Conservation (phyloP, 768 basidiomycete species). For the Termitomyces sp. region DNA sequence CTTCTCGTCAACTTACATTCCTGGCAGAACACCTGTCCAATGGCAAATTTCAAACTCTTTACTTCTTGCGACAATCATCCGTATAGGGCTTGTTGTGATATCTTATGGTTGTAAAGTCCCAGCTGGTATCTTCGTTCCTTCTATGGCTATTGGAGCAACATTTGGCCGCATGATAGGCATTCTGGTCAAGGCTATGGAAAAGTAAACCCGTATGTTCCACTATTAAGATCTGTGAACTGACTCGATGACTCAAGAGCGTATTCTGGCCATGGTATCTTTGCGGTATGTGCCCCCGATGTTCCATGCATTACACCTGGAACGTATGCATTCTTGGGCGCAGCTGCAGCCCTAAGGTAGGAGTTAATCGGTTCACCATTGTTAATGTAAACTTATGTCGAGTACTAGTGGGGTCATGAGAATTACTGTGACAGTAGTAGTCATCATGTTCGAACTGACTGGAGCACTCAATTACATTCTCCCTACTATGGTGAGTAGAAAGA, state of each 20-base stretch:
- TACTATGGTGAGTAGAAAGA: slow-evolving; percentile 71
- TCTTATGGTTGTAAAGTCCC: slow-evolving; percentile 98
- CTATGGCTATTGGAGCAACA: slow-evolving; percentile 97
- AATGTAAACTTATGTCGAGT: background rate
- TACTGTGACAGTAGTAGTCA: slow-evolving; percentile 96
- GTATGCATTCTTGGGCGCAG: slow-evolving; percentile 96
- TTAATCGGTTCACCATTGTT: too few relatives aligned
- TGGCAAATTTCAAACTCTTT: slow-evolving; percentile 96
- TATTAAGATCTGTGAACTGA: background rate
- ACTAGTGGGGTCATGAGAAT: slow-evolving; percentile 92
- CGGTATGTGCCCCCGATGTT: slow-evolving; percentile 84
- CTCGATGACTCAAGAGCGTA: slow-evolving; percentile 55
- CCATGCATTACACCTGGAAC: slow-evolving; percentile 99
- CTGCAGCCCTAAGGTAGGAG: slow-evolving; percentile 82
- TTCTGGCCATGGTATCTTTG: slow-evolving; percentile 83
- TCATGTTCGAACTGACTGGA: slow-evolving; percentile 99
- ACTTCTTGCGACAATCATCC: slow-evolving; percentile 85
- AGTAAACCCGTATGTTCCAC: slow-evolving; percentile 33
- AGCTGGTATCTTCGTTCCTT: slow-evolving; percentile 96
- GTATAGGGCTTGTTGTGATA: slow-evolving; percentile 81
- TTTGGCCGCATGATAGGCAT: slow-evolving; percentile 98
- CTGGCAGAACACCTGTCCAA: slow-evolving; percentile 72
- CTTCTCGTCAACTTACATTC: background rate
- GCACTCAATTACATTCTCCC: slow-evolving; percentile 96
- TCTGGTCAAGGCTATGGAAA: slow-evolving; percentile 88